Evolutionary conservation across 179 eudicot species (phyloP), one percentile per base, ranked within the genome.

Genomic region (Gypsophila paniculata): DNA sequence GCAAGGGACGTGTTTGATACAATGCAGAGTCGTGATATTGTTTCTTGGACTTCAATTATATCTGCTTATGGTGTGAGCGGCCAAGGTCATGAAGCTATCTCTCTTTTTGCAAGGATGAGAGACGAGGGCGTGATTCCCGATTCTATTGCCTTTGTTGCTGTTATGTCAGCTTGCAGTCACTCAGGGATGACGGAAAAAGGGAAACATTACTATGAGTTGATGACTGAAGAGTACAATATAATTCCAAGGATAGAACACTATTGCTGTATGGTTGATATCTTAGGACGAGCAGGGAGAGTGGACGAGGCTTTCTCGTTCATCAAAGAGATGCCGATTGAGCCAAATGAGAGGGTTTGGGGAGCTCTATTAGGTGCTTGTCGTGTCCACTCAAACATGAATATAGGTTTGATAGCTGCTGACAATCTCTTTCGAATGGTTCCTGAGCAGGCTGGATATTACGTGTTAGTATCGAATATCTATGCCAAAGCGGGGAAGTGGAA

Each of bases 121-220:
- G 80, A 68, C 3, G 81, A 77, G 42, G 86, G 91, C 19, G 59
- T 81, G 49, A 69, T 59, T 25, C 96, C 94, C 6, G 96, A 92
- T 80, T 85, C 87, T 23, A 87, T 90, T 61, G 87, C 92, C 9
- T 92, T 92, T 79, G 92, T 92, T 74, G 77, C 92, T 19, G 77
- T 89, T 66, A 86, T 92, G 60, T 88, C 96, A 59, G 92, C 98
- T 42, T 92, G 96, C 77, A 90, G 96, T 80, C 96, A 92, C 61
- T 85, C 91, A 36, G 96, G 98, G 65, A 70, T 92, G 77, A 63
- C 87, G 57, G 75, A 84, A 9, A 82, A 92, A 68, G 98, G 98
- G 44, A 65, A 70, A 17, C 23, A 74, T 26, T 75, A 74, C 74
- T 92, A 82, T 67, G 75, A 70, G 39, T 0, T 83, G 75, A 88